Conservation (phyloP, 2,329 filamentous ascomycete genomes). For the Aureobasidium sp. region DNA sequence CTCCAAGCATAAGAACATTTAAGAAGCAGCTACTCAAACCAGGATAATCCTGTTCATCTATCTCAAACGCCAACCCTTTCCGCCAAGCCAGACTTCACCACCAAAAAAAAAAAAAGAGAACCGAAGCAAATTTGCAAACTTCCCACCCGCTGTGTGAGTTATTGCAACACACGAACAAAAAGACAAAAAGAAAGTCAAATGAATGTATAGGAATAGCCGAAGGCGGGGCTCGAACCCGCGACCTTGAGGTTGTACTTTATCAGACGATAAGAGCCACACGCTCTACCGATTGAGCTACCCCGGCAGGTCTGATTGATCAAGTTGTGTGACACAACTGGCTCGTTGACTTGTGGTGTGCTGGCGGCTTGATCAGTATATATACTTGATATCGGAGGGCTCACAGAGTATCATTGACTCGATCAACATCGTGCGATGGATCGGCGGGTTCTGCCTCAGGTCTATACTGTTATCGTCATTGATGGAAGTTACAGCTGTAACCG, state of each 20-base stretch:
- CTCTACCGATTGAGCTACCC: slow-evolving; percentile 42
- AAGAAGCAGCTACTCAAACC: too few species aligned
- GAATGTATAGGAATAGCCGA: slow-evolving; percentile 4
- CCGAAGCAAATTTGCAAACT: too few species aligned
- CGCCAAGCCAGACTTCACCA: not conserved
- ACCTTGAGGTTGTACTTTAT: slow-evolving; percentile 5
- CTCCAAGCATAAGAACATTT: too few species aligned
- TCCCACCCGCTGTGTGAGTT: too few species aligned
- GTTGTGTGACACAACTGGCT: slow-evolving; percentile 1
- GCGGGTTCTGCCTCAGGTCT: too few species aligned
- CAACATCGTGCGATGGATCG: too few species aligned
- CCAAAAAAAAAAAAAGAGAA: not conserved
- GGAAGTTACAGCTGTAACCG: too few species aligned
- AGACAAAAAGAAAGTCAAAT: not conserved
- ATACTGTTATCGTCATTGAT: too few species aligned
- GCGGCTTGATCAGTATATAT: not conserved
- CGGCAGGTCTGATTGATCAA: slow-evolving; percentile 20
- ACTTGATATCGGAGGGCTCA: not conserved
- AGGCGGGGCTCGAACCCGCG: slow-evolving; percentile 9
- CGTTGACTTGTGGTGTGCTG: not conserved
- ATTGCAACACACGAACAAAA: not conserved
- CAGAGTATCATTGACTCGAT: too few species aligned
- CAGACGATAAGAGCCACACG: slow-evolving; percentile 35
- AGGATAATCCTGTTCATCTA: too few species aligned
- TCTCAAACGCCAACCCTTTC: not conserved